Evolutionary conservation across 208 protist genomes (phyloP).

Genomic region (Hexamita inflata): DNA sequence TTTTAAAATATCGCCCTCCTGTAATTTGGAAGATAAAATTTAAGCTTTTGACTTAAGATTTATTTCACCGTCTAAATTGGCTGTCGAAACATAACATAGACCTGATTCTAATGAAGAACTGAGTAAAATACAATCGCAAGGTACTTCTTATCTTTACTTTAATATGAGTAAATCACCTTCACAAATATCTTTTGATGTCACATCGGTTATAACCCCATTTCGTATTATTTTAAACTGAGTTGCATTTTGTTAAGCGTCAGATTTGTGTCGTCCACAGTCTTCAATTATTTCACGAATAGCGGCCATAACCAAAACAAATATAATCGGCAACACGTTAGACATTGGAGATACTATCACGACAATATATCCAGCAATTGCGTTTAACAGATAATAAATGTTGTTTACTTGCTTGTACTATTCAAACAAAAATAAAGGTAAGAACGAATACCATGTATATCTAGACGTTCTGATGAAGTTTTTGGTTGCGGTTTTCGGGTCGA

Average conservation of each 20-base stretch:
- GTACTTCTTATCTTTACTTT: slow-evolving; percentile 65
- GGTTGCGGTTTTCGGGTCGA: too few species aligned
- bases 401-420: too few species aligned
- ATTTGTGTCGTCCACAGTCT: neutral
- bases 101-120: neutral
- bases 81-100: slow-evolving; percentile 57
- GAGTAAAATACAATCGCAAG: slow-evolving; percentile 25
- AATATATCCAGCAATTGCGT: too few species aligned
- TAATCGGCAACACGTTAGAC: too few species aligned
- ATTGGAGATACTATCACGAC: too few species aligned
- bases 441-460: too few species aligned
- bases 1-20: too few species aligned
- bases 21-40: too few species aligned
- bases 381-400: too few species aligned
- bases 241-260: neutral
- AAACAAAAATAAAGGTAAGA: too few species aligned
- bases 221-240: neutral
- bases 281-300: slow-evolving; percentile 23
- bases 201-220: neutral
- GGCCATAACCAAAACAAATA: slow-evolving; percentile 15
- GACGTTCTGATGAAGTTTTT: too few species aligned
- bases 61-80: slow-evolving; percentile 94
- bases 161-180: slow-evolving; percentile 77
- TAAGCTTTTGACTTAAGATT: slow-evolving; percentile 93
- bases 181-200: slow-evolving; percentile 57